These are phyloP conservation scores for Colletotrichum paranaense DNA, from an alignment of 2,329 filamentous ascomycete genomes.

Conservation along the genomic window DNA sequence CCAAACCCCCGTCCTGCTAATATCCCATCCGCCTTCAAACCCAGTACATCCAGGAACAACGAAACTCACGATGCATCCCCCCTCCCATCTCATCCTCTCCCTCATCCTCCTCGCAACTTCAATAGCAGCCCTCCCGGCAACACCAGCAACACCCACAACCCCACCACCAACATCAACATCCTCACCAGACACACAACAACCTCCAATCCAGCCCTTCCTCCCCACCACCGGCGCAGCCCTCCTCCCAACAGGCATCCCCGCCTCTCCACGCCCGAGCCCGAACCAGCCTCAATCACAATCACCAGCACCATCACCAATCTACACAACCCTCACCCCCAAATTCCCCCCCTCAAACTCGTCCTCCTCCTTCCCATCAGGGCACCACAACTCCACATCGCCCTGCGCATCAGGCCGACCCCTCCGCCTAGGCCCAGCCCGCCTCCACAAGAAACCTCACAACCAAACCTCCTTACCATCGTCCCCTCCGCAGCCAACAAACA, in stretches of 20 bases:
- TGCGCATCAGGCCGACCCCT: constrained; percentile 23
- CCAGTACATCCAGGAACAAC: too few relatives aligned
- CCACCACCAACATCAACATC: neutral
- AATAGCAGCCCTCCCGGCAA: constrained; percentile 18
- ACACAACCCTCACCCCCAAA: constrained; percentile 12
- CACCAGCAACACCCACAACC: constrained; percentile 13
- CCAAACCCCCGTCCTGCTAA: neutral
- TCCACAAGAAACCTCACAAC: constrained; percentile 13
- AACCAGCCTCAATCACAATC: neutral
- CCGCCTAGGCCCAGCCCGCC: constrained; percentile 24
- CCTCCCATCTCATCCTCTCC: constrained; percentile 1
- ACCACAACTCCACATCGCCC: constrained; percentile 6
- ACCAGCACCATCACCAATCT: constrained; percentile 20
- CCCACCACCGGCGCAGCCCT: neutral
- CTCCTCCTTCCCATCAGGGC: neutral
- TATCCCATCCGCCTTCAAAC: neutral
- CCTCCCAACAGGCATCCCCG: neutral
- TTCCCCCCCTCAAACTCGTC: constrained; percentile 23
- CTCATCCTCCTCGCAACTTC: constrained; percentile 24
- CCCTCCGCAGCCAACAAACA: neutral
- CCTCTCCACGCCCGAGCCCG: neutral
- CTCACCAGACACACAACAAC: neutral
- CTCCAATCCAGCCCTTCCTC: constrained; percentile 1
- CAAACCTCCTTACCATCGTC: neutral
- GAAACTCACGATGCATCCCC: constrained; percentile 4